Evolutionary conservation across 441 rosid species (phyloP), one percentile per base, ranked within the genome.

Genomic region (Populus trichocarpa): DNA sequence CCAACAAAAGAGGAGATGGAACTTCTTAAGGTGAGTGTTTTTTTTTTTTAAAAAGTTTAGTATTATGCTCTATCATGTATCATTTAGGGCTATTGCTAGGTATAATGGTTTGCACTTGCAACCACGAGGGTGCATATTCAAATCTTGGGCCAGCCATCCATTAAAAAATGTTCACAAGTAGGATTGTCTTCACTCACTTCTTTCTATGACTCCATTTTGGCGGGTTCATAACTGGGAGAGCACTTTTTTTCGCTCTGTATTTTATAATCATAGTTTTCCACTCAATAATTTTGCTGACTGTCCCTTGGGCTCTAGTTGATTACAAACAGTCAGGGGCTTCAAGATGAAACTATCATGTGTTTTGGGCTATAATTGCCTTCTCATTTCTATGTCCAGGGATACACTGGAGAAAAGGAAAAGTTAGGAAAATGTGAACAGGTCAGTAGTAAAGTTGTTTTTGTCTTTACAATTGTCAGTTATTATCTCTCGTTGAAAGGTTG

Each of bases 1-100:
- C 99, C 98, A 59, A 91, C 97, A 72, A 92, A 89, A 85, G 99
- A 95, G 82, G 99, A 95, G 87, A 91, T 91, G 89, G 99, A 95
- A 75, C 84, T 86, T 73, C 89, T 93, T 28, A 93, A 93, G 97
- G 99, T 67, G 74, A 72, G 36, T 33, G 36, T 33, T 1, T 32
- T 22, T 32, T 74, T 38, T 8, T 57, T 6, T 7, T 57, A 20
- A 18, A 2, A 57, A 26, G n/a, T 74, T 63, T 38, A 32, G 7
- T 50, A 23, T 72, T 67, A 35, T 75, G 30, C 25, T 71, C 65
- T 65, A 35, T 75, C 22, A 2, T 42, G 6, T 8, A 6, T 75
- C 61, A 38, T 77, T 22, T 8, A 5, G 4, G 71, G 40, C 71
- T 30, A 33, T 68, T 68, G 42, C 72, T 69, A 32, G 22, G 71